Base-by-base conservation (phyloP, 1,284 basidiomycete genomes). In the Microbotryum scabiosae region DNA sequence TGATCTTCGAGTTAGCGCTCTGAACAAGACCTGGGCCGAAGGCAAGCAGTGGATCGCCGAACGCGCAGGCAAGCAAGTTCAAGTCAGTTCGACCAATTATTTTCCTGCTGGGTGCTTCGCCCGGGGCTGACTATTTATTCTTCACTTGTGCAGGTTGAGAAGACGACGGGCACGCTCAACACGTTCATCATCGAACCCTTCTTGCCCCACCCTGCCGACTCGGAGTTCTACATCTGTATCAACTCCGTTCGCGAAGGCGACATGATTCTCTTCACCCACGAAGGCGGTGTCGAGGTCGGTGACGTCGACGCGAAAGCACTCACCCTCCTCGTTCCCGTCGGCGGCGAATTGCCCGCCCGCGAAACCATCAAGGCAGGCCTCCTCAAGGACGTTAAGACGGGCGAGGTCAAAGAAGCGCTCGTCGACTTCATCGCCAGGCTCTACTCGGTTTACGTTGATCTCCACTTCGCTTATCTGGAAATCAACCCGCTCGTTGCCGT, bases 101-200 rank as follows among this genome's bases (percentile, higher is more conserved):
- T 5, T 14, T 48, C 4, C 8, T 5, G 2, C 44, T 3, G 14
- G 4, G 16, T 7, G 3, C 3, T 43, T n/a, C 25, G 12, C 16
- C 45, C 30, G 10, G 30, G 28, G 63, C 54, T 53, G 41, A 57
- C 51, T 16, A 12, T 47, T 14, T 16, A 6, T 20, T 30, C 23
- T 59, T 50, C 30, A 20, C 45, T 4, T 18, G 5, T 16, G 36
- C 74, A 91, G 85, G 94, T 97, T 67, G 94, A 97, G 80, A 82
- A 85, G 61, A 87, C 91, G 63, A 90, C 88, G 21, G 94, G 94
- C 66, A 94, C 90, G 28, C 83, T 98, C 71, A 94, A 87, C 82
- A 96, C 87, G 77, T 98, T 97, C 79, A 96, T 98, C 77, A 84
- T 97, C 69, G 94, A 98, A 79, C 94, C 94, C 43, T 97, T 98